Evolutionary conservation across 768 basidiomycete species (phyloP).

Genomic region (Calocybe gangraenosa): DNA sequence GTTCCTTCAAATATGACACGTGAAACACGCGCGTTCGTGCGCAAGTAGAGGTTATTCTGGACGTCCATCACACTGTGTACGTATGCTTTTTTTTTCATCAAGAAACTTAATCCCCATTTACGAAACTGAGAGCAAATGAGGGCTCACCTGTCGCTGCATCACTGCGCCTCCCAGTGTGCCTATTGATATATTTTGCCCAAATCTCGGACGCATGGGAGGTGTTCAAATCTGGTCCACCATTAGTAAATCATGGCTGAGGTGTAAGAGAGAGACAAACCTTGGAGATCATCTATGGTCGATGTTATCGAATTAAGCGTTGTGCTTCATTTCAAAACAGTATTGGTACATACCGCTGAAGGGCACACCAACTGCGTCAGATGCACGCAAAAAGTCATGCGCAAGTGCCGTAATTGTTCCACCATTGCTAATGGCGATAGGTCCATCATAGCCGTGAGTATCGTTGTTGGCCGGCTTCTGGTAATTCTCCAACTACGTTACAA

Average conservation of each 20-base stretch:
- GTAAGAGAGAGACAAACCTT: slow-evolving; percentile 29
- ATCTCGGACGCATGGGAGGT: slow-evolving; percentile 64
- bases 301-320: not conserved
- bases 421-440: slow-evolving; percentile 71
- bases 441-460: slow-evolving; percentile 65
- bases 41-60: slow-evolving; percentile 63
- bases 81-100: slow-evolving; percentile 36
- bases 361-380: slow-evolving; percentile 54
- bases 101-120: not conserved
- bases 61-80: slow-evolving; percentile 69
- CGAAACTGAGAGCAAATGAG: not conserved
- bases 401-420: slow-evolving; percentile 60
- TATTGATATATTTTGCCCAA: slow-evolving; percentile 77
- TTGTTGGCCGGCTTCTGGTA: slow-evolving; percentile 72
- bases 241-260: not conserved
- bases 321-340: not conserved
- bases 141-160: slow-evolving; percentile 61
- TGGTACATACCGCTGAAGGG: slow-evolving; percentile 55
- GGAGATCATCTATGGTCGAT: slow-evolving; percentile 52
- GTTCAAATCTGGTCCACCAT: slow-evolving; percentile 38
- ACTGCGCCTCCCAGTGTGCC: slow-evolving; percentile 66
- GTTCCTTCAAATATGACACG: slow-evolving; percentile 71
- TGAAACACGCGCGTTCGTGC: slow-evolving; percentile 61
- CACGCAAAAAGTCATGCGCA: slow-evolving; percentile 68
- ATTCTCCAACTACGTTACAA: slow-evolving; percentile 51